phyloP scores from a whole-genome alignment of 1,284 basidiomycete species.

The Phylloporus sp. region DNA sequence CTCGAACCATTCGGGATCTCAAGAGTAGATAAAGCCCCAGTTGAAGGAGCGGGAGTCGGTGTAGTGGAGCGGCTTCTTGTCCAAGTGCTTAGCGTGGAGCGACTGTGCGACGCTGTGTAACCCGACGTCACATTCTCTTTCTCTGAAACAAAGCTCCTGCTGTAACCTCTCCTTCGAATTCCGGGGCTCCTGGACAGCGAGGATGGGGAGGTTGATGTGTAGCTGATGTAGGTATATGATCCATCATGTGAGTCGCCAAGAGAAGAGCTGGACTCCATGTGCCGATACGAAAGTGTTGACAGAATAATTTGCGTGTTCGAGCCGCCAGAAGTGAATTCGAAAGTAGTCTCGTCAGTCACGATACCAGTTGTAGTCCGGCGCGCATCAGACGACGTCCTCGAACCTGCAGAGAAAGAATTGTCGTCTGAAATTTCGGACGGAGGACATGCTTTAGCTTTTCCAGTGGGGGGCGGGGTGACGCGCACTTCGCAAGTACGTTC shows the following conservation, averaged over 20 bases:
- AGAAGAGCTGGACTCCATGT: slow-evolving; percentile 62
- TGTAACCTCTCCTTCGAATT: slow-evolving; percentile 60
- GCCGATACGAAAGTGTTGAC: slow-evolving; percentile 64
- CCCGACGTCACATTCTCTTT: slow-evolving; percentile 58
- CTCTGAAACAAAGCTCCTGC: slow-evolving; percentile 52
- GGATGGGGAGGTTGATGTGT: slow-evolving; percentile 43
- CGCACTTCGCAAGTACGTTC: slow-evolving; percentile 75
- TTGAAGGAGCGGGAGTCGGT: slow-evolving; percentile 40
- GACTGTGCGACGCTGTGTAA: slow-evolving; percentile 41
- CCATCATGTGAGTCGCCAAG: slow-evolving; percentile 65
- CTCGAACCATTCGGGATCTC: slow-evolving; percentile 41
- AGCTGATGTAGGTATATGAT: slow-evolving; percentile 41
- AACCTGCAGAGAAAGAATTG: slow-evolving; percentile 62
- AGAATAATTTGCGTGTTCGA: slow-evolving; percentile 56
- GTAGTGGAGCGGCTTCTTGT: slow-evolving; percentile 43
- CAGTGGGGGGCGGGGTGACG: slow-evolving; percentile 68
- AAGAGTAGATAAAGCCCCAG: slow-evolving; percentile 36
- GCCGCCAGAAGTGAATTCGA: slow-evolving; percentile 48
- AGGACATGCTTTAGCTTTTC: slow-evolving; percentile 49
- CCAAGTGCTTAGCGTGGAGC: slow-evolving; percentile 45
- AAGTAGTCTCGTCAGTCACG: slow-evolving; percentile 45
- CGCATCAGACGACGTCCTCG: slow-evolving; percentile 42
- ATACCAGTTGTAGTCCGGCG: slow-evolving; percentile 43
- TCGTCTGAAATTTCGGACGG: slow-evolving; percentile 61
- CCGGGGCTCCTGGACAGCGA: slow-evolving; percentile 64